Percentiles rank a stretch among this genome's conserved stretches.
These are phyloP conservation scores for Thoreauomyces humboldtii DNA, from an alignment of 192 early-diverging fungal genomes.

Conservation along the genomic window DNA sequence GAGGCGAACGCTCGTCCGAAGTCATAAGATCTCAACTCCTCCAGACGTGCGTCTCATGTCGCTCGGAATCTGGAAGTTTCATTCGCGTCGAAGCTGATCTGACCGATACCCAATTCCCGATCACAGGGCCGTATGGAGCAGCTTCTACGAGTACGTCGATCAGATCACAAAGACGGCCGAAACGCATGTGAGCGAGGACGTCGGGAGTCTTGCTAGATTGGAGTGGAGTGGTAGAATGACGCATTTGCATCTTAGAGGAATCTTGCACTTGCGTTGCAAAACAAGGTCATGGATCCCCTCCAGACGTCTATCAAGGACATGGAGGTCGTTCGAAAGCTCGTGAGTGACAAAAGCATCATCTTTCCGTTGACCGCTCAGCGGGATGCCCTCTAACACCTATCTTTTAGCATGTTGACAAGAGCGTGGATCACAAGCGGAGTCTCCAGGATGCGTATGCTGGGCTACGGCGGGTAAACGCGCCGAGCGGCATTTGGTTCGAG, in stretches of 20 bases:
- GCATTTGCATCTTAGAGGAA: constrained; percentile 21
- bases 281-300: constrained; percentile 39
- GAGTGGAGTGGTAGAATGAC: neutral
- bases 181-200: constrained; percentile 27
- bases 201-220: too few species aligned
- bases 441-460: constrained; percentile 35
- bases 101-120: neutral
- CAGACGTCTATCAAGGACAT: constrained; percentile 37
- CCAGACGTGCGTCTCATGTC: neutral
- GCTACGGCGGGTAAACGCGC: constrained; percentile 30
- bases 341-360: too few species aligned
- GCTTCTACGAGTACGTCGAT: constrained; percentile 35
- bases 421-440: constrained; percentile 28
- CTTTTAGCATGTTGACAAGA: constrained; percentile 35
- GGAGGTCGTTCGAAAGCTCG: constrained; percentile 32
- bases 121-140: constrained; percentile 36
- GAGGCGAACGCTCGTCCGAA: neutral
- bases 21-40: neutral
- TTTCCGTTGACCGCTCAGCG: too few species aligned
- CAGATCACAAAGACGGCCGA: constrained; percentile 33
- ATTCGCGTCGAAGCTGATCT: too few species aligned
- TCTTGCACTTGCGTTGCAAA: constrained; percentile 33
- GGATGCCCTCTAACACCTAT: too few species aligned
- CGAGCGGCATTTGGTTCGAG: too few species aligned
- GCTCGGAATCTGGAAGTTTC: too few species aligned